Evolutionary conservation across 352 stramenopile species (phyloP).

Genomic region (Globisporangium solare): DNA sequence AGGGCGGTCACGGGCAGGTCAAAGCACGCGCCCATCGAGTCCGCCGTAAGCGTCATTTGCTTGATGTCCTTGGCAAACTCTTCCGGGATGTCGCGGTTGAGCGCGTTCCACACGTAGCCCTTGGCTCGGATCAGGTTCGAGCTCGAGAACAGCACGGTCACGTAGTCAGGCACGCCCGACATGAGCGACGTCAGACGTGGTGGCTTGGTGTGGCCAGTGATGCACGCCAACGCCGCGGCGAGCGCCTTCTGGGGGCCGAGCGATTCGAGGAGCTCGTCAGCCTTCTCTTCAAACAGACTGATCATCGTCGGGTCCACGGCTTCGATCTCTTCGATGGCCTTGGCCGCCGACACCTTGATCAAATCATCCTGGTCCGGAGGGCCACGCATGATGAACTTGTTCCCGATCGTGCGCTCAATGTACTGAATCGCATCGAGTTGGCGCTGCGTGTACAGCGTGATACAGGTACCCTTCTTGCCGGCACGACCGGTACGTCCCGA

Average conservation of each 20-base stretch:
- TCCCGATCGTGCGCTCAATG: conserved; percentile 87
- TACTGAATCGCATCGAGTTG: conserved; percentile 71
- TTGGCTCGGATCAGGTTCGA: conserved; percentile 82
- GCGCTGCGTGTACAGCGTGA: conserved; percentile 93
- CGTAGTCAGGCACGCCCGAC: conserved; percentile 86
- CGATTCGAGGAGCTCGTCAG: conserved; percentile 53
- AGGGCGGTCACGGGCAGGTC: conserved; percentile 77
- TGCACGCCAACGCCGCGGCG: conserved; percentile 79
- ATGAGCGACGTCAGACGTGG: conserved; percentile 81
- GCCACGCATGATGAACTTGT: conserved; percentile 88
- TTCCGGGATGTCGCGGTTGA: conserved; percentile 83
- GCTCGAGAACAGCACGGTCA: conserved; percentile 84
- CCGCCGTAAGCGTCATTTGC: conserved; percentile 87
- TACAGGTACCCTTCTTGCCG: conserved; percentile 94
- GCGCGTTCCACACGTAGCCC: conserved; percentile 90
- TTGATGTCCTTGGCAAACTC: conserved; percentile 79
- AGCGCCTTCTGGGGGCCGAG: conserved; percentile 64
- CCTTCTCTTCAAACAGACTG: conserved; percentile 69
- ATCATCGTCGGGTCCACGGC: conserved; percentile 74
- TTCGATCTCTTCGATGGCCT: conserved; percentile 82
- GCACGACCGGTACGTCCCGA: conserved; percentile 96
- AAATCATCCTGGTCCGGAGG: conserved; percentile 85
- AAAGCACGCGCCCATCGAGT: conserved; percentile 88
- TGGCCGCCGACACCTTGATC: conserved; percentile 76
- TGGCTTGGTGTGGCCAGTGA: conserved; percentile 88